Base-by-base conservation (phyloP, 2,329 filamentous ascomycete genomes). In the Cytospora piceae region DNA sequence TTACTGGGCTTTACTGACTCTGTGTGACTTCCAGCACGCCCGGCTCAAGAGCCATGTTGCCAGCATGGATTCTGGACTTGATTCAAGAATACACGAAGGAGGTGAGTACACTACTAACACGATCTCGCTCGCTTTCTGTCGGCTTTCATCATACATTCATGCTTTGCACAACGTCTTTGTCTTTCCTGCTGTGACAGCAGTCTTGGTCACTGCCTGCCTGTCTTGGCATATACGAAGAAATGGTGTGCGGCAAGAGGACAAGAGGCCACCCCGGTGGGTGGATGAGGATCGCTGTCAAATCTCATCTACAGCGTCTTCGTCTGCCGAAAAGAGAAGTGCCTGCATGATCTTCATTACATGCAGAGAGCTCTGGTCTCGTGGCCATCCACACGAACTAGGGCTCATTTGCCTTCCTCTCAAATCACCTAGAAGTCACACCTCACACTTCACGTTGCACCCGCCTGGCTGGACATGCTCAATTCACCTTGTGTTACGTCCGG, bases 11-110 rank as follows among this genome's bases (percentile, higher is more conserved):
- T 69, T 34, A 52, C 65, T 61, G 49, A 69, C 59, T 39, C 67
- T 65, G 69, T 66, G 67, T 64, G 37, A 63, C 63, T 63, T 58
- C 58, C 65, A 97, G 76, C 94, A 98, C 79, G 95, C 95, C 67
- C 90, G 94, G 73, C 83, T 99, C 65, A 96, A 95, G 77, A 93
- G 97, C 68, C 92, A 98, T 78, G 86, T 99, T 68, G 81, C 89
- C 3, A 87, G 83, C 70, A 96, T 99, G 93, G 86, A 90, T 54
- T 94, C 94, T 69, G 92, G 93, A 71, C 85, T 99, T 22, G 95
- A 98, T 78, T 93, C 94, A 58, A 90, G 86, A 75, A 89, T 99
- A 69, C 85, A 96, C 73, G 96, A 99, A 90, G 95, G 91, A 84
- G 95, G 92, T 94, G 81, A 83, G 91, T 85, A 46, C 32, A 52